Evolutionary conservation across 768 basidiomycete species (phyloP), one percentile per base, ranked within the genome.

Genomic region (Paxillus involutus): DNA sequence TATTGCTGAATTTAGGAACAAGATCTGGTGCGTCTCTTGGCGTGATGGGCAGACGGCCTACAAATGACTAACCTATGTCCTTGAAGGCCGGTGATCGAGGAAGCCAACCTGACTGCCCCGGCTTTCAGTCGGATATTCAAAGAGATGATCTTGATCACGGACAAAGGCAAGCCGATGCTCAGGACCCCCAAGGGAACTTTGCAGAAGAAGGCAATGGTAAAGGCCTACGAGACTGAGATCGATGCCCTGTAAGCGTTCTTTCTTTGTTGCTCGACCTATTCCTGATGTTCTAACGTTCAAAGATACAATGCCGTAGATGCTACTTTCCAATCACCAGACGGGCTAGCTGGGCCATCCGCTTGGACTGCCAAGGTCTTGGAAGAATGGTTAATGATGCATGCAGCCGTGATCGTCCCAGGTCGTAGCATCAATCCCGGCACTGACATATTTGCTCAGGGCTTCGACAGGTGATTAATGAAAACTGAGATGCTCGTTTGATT

Each of bases 121-220:
- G 62, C 72, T 0, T 77, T 73, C 44, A 76, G 75, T 33, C 64
- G 73, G 8, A 69, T 79, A 6, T 79, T 75, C 70, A 78, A 77
- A 62, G 77, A 82, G 59, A 77, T 81, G 80, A 80, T 82, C 40
- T 33, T 81, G 14, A 62, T 80, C 13, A 64, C 78, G 0, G 56
- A 61, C 0, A 44, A 64, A 24, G 66, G 61, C 0, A 78, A 78
- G 52, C 80, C 80, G 0, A 59, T 82, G 29, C 60, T 64, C 11
- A 70, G 75, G 41, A 66, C 79, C 1, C 68, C 63, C 0, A 71
- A 71, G 41, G 70, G 64, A 2, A 69, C 60, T 4, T 54, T 65
- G 6, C 59, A 55, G 35, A 53, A 56, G 29, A 59, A 65, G 21
- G 55, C 33, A 0, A 49, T 57, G 0, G 14, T 68, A 10, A 56